A percentile compares a stretch with the other conserved stretches of the same genome.
phyloP scores from a whole-genome alignment of 2,329 filamentous ascomycete species.

The Bipolaris gigantea region DNA sequence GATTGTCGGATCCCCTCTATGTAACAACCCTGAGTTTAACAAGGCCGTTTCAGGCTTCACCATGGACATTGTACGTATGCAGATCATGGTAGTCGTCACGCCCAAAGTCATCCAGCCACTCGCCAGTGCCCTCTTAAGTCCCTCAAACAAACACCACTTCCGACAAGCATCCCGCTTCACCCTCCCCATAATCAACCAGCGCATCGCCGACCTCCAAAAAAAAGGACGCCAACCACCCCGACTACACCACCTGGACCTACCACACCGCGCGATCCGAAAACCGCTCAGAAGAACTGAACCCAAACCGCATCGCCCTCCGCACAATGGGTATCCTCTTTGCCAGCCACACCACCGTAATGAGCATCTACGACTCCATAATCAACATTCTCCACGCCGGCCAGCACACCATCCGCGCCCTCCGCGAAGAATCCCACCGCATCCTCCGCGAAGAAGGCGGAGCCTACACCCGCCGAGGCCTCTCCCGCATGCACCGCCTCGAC shows the following conservation, averaged over 20 bases:
- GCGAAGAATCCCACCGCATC: slow-evolving; percentile 48
- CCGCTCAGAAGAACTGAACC: slow-evolving; percentile 49
- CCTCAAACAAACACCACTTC: slow-evolving; percentile 55
- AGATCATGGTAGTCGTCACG: slow-evolving; percentile 49
- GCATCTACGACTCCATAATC: slow-evolving; percentile 48
- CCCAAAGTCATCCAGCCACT: slow-evolving; percentile 56
- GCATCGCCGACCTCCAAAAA: slow-evolving; percentile 52
- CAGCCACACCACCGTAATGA: slow-evolving; percentile 60
- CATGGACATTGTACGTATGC: slow-evolving; percentile 48
- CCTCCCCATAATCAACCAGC: slow-evolving; percentile 54
- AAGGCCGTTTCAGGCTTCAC: slow-evolving; percentile 55
- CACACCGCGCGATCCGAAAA: slow-evolving; percentile 54
- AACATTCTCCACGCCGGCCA: slow-evolving; percentile 24
- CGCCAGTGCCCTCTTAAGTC: slow-evolving; percentile 50
- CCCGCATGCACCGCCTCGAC: slow-evolving; percentile 52
- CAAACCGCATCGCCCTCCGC: slow-evolving; percentile 54
- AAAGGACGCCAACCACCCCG: slow-evolving; percentile 48
- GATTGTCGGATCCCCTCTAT: slow-evolving; percentile 50
- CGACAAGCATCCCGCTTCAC: slow-evolving; percentile 48
- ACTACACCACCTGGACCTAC: slow-evolving; percentile 58
- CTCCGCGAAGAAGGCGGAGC: slow-evolving; percentile 36
- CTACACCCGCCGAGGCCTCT: slow-evolving; percentile 54
- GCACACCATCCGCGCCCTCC: slow-evolving; percentile 36
- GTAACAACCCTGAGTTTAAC: slow-evolving; percentile 53
- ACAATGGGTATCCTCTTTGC: slow-evolving; percentile 62